Base-by-base conservation (phyloP, 441 rosid genomes). In the Sinapis alba region DNA sequence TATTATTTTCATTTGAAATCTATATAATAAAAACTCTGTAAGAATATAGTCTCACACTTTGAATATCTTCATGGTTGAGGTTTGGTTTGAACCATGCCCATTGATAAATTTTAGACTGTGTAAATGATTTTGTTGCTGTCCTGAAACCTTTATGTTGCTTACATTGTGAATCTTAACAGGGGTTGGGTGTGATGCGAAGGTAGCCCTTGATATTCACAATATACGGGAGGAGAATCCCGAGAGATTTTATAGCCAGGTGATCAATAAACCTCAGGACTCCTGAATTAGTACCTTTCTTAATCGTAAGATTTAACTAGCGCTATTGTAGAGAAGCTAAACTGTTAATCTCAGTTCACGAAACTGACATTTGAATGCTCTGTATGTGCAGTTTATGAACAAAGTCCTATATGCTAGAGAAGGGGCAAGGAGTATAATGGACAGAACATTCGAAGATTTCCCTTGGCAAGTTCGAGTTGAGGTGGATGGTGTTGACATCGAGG, bases 341-440 rank as follows among this genome's bases (percentile, higher is more conserved):
- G 58, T 51, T 65, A 26, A 36, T 53, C 41, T 7, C n/a, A 38
- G 57, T 50, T 38, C 58, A 10, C 68, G 32, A 20, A 70, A 64
- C 63, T 73, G 47, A 68, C 20, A 68, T 57, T 30, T 60, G 65
- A 16, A 43, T 68, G 11, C 73, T 47, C 68, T 65, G 5, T 20
- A 3, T 61, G 51, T 87, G 87, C 93, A 96, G 97, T 96, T 96
- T 77, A 96, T 96, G 99, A 96, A 96, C 62, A 93, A 96, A 82
- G 98, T 96, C 69, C 95, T 96, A 36, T 96, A 96, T 70, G 99
- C 98, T 59, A 88, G 97, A 82, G 97, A 93, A 85, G 99, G 99
- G 60, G 99, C 97, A 47, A 91, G 83, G 89, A 86, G 89, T 75
- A 96, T 96, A 83, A 96, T 96, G 97, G 97, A 93, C 78, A 81